A percentile compares a stretch with the other conserved stretches of the same genome.
Evolutionary conservation across 1,139 yeast species (phyloP).

Genomic region (Debaryomycetaceae sp.): DNA sequence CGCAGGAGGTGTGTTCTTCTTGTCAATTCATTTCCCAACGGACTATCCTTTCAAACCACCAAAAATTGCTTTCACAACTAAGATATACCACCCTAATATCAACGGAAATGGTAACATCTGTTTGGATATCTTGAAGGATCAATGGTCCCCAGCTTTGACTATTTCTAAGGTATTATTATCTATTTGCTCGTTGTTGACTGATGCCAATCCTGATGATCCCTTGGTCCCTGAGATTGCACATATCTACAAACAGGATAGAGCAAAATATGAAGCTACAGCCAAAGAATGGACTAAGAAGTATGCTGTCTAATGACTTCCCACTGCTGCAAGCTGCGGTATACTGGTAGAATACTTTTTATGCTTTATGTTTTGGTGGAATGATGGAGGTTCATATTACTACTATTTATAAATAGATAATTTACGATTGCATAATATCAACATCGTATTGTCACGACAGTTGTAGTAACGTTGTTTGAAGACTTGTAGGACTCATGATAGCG

Average conservation of each 20-base stretch:
- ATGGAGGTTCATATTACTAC: slow-evolving; percentile 7
- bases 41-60: slow-evolving; percentile 96
- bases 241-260: slow-evolving; percentile 89
- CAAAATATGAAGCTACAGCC: slow-evolving; percentile 95
- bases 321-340: slow-evolving; percentile 1
- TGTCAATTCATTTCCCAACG: slow-evolving; percentile 90
- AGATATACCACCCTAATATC: slow-evolving; percentile 88
- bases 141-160: slow-evolving; percentile 90
- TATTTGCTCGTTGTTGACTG: slow-evolving; percentile 87
- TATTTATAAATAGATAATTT: slow-evolving; percentile 9
- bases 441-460: neutral
- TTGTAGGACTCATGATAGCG: no score
- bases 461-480: no score
- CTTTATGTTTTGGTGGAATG: slow-evolving; percentile 3
- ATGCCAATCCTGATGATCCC: slow-evolving; percentile 99
- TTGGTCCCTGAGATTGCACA: slow-evolving; percentile 98
- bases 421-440: slow-evolving; percentile 8
- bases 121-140: slow-evolving; percentile 80
- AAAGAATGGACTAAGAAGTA: slow-evolving; percentile 98
- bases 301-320: slow-evolving; percentile 58
- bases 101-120: slow-evolving; percentile 86
- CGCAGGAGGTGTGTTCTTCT: slow-evolving; percentile 89
- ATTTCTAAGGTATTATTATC: slow-evolving; percentile 86
- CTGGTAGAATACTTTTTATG: slow-evolving; percentile 1
- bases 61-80: slow-evolving; percentile 84